These are phyloP conservation scores for Huiozyma sinensis DNA, from an alignment of 805 yeast genomes.

Conservation along the genomic window DNA sequence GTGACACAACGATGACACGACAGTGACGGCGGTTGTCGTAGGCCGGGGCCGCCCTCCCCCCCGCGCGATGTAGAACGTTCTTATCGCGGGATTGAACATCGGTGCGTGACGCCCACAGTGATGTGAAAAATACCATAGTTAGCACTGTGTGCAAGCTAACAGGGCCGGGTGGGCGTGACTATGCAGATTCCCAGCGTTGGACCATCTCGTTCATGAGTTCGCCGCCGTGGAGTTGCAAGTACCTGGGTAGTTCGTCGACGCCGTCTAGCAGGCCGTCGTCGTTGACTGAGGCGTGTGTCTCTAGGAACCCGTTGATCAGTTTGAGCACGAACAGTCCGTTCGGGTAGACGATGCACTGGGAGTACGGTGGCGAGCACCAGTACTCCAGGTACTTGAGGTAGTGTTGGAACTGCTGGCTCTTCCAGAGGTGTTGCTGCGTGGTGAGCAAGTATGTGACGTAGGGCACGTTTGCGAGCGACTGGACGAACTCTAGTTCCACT, in stretches of 20 bases:
- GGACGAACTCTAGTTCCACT: constrained; percentile 57
- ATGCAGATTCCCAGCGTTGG: constrained; percentile 48
- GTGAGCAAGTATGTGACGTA: constrained; percentile 72
- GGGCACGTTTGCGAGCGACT: constrained; percentile 81
- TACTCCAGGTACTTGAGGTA: constrained; percentile 76
- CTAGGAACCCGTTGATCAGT: constrained; percentile 32
- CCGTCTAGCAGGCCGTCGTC: constrained; percentile 33
- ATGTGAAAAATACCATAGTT: too few species aligned
- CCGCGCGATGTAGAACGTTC: too few species aligned
- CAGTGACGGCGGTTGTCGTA: too few species aligned
- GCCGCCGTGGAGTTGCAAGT: constrained; percentile 29
- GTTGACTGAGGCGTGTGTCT: constrained; percentile 28
- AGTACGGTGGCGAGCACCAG: constrained; percentile 70
- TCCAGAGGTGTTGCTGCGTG: constrained; percentile 59
- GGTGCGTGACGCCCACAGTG: too few species aligned
- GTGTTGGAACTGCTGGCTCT: constrained; percentile 52
- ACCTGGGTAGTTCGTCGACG: constrained; percentile 47
- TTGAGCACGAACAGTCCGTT: constrained; percentile 76
- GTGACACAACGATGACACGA: too few species aligned
- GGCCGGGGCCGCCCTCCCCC: too few species aligned
- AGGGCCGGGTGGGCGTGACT: too few species aligned
- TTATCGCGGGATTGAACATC: too few species aligned
- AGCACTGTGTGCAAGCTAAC: too few species aligned
- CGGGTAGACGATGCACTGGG: constrained; percentile 49
- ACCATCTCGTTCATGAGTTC: constrained; percentile 64